A percentile compares a stretch with the other conserved stretches of the same genome.
These are phyloP conservation scores for Stagonosporopsis vannaccii DNA, from an alignment of 2,329 filamentous ascomycete species.

Conservation along the genomic window DNA sequence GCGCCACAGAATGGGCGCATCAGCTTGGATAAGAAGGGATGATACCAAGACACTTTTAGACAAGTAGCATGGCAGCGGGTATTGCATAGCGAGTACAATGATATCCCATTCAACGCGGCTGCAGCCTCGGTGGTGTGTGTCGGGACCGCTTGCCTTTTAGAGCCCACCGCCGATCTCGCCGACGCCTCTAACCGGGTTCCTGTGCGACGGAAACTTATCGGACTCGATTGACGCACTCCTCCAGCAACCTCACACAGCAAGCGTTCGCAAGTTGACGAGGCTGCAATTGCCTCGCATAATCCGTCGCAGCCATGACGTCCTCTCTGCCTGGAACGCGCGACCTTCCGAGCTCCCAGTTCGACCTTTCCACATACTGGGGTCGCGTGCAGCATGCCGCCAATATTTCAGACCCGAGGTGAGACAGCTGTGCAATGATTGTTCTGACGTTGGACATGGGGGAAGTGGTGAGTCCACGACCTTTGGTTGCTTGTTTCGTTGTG, in stretches of 20 bases:
- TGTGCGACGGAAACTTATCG: neutral
- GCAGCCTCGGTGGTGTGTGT: neutral
- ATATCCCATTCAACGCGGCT: neutral
- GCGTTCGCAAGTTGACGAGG: slow-evolving; percentile 3
- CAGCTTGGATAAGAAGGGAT: slow-evolving; percentile 2
- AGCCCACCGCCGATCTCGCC: slow-evolving; percentile 16
- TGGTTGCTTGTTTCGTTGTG: slow-evolving; percentile 14
- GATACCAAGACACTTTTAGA: slow-evolving; percentile 10
- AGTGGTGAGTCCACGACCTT: slow-evolving; percentile 51
- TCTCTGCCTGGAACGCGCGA: slow-evolving; percentile 74
- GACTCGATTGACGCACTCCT: neutral
- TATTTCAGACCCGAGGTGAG: slow-evolving; percentile 95
- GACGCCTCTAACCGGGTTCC: neutral
- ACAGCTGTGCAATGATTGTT: slow-evolving; percentile 26
- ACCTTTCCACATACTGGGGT: slow-evolving; percentile 93
- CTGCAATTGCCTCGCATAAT: neutral
- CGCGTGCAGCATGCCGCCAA: slow-evolving; percentile 88
- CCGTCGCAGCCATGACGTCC: slow-evolving; percentile 60
- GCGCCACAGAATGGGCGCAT: slow-evolving; percentile 3
- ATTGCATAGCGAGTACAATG: neutral
- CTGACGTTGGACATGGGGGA: slow-evolving; percentile 16
- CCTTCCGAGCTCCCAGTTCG: slow-evolving; percentile 89
- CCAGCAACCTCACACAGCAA: neutral
- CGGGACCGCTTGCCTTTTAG: slow-evolving; percentile 4
- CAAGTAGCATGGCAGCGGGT: neutral